Base-by-base conservation (phyloP, 2,329 filamentous ascomycete species). In the Colletotrichum kahawae region DNA sequence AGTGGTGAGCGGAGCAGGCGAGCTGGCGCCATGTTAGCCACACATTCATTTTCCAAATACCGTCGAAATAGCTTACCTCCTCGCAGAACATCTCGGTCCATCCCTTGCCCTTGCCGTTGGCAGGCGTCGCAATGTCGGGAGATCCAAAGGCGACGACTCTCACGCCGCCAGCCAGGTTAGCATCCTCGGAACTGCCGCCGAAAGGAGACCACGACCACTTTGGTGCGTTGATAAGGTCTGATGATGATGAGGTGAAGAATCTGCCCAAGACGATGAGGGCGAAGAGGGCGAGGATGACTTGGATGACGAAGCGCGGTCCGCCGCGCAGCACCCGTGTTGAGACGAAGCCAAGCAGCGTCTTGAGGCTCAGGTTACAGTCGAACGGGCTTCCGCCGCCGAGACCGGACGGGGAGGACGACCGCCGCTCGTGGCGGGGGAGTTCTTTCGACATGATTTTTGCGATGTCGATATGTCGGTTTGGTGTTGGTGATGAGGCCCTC, bases 61-160 rank as follows among this genome's bases (percentile, higher is more conserved):
- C 29, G 4, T 5, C 0, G 10, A 14, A 56, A 48, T 21, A 1
- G 70, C 83, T 78, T 78, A 88, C 88, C 82, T 90, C 83, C 34
- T 83, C 79, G 76, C 89, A 90, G 51, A 90, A 80, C 57, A 85
- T 80, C 77, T 89, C 84, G 0, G 88, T 88, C 89, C 89, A 90
- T 6, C 85, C 80, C 29, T 77, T 82, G 65, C 56, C 78, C 77
- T 24, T 72, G 74, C 31, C 74, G 66, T 70, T 83, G 78, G 38
- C 78, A 76, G 10, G 85, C 82, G 43, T 78, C 71, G 86, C 84
- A n/a, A 88, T 81, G 72, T 89, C 88, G 6, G 84, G 83, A 4
- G 83, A 83, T 12, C 89, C 89, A 78, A 90, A 90, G 7, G 88
- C 87, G 10, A 90, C 88, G 9, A 90, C 82, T 68, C 89, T 85